phyloP scores from a whole-genome alignment of 148 eudicot species.

The Fagopyrum tataricum region DNA sequence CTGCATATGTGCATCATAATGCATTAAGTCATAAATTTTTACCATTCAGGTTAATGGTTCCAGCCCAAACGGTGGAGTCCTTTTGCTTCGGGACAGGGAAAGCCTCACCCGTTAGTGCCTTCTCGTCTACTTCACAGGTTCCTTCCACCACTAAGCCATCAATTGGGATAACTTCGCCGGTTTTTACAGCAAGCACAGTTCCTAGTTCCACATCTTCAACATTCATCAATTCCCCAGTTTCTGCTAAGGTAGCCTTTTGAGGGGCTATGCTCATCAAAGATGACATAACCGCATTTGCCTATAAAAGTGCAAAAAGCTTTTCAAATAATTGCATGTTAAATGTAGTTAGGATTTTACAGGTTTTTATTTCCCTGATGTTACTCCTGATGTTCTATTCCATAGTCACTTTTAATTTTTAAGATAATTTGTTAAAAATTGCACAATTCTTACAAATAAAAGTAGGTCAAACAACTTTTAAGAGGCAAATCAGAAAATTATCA shows the following conservation, averaged over 20 bases:
- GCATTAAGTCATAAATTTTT: background rate
- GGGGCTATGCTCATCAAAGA: constrained; percentile 55
- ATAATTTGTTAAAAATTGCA: background rate
- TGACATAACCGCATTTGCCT: constrained; percentile 62
- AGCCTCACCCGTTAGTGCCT: constrained; percentile 83
- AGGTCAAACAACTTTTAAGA: background rate
- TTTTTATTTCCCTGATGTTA: background rate
- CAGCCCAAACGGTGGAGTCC: constrained; percentile 77
- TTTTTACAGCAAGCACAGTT: constrained; percentile 47
- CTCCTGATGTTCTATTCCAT: background rate
- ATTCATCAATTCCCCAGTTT: constrained; percentile 44
- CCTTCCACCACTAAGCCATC: constrained; percentile 62
- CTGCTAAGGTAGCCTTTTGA: constrained; percentile 47
- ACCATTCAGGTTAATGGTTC: constrained; percentile 90
- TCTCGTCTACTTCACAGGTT: constrained; percentile 82
- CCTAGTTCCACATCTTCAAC: constrained; percentile 37
- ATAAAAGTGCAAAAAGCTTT: background rate
- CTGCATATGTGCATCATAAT: background rate
- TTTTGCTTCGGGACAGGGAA: constrained; percentile 68
- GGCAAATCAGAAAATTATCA: background rate
- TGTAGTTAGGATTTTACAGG: background rate
- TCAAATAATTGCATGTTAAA: background rate
- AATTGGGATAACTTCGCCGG: constrained; percentile 56
- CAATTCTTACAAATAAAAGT: background rate
- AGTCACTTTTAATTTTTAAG: background rate